Base-by-base conservation (phyloP, 2,329 filamentous ascomycete species). In the Ascochyta fabae region DNA sequence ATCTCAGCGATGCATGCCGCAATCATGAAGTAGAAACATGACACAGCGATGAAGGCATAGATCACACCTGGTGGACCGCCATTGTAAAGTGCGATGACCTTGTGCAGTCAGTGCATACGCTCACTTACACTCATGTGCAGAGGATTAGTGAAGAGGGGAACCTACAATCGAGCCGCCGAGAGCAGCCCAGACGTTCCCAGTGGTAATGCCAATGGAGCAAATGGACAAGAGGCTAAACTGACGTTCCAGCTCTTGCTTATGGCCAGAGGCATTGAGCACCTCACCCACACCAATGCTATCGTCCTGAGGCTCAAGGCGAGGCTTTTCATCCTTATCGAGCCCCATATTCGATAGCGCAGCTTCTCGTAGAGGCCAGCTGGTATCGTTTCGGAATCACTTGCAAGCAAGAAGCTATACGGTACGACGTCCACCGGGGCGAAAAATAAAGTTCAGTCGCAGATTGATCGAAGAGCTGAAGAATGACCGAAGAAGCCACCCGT, bases 1-100 rank as follows among this genome's bases (percentile, higher is more conserved):
- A 83, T 73, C 60, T 83, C 81, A 16, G 82, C 81, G 40, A 84
- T 77, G 29, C 77, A 82, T 6, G 79, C 77, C 33, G 78, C 79
- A 52, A 84, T 77, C 64, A 81, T 74, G 66, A 78, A 79, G 66
- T 84, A 84, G 68, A 81, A 82, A 35, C 81, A 64, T 1, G 78
- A 79, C 4, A 81, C 77, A 15, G 73, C 79, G 44, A 84, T 79
- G 59, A 81, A 77, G 16, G 78, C 77, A 57, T 81, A 81, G 36
- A 81, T 75, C 33, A 81, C 77, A 16, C 77, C 77, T 9, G 78
- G 74, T 9, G 76, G 74, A 5, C 79, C 80, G 23, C 80, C 80
- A 65, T 81, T 80, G 63, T 78, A 78, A 2, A 79, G 56, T 60
- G 77, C 72, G 36, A 78, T 69, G 26, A 66, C 74, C 76, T 74